Conservation (phyloP, 2,329 filamentous ascomycete genomes). For the Pyrenophora graminea region DNA sequence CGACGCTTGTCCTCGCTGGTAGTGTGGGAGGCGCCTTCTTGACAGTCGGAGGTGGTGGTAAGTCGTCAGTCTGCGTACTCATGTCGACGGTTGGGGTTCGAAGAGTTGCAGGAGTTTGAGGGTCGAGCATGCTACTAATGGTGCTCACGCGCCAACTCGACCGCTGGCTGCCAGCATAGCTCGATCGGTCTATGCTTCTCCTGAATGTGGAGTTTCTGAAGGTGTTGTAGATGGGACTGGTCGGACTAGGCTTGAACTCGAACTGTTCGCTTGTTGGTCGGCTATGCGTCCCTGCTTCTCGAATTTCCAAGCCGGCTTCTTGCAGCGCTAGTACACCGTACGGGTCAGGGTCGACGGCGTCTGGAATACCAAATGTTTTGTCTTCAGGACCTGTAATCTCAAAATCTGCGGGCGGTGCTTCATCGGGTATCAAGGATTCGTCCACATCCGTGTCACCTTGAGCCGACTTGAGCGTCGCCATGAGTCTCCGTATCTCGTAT, state of each 20-base stretch:
- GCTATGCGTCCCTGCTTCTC: slow-evolving; percentile 79
- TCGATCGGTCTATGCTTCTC: slow-evolving; percentile 72
- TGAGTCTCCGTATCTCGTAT: slow-evolving; percentile 62
- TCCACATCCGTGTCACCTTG: slow-evolving; percentile 82
- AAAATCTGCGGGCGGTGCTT: slow-evolving; percentile 77
- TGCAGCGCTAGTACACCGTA: slow-evolving; percentile 91
- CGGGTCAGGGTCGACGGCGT: slow-evolving; percentile 82
- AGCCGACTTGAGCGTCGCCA: slow-evolving; percentile 84
- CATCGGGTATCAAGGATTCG: slow-evolving; percentile 65
- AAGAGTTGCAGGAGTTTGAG: slow-evolving; percentile 60
- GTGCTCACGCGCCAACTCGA: slow-evolving; percentile 75
- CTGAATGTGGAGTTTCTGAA: slow-evolving; percentile 63
- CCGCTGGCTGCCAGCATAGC: slow-evolving; percentile 58
- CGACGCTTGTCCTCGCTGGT: slow-evolving; percentile 26
- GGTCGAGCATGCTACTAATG: slow-evolving; percentile 62
- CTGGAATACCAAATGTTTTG: slow-evolving; percentile 75
- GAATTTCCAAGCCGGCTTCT: slow-evolving; percentile 84
- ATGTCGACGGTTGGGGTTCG: slow-evolving; percentile 62
- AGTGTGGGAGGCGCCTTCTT: slow-evolving; percentile 29
- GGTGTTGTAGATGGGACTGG: slow-evolving; percentile 69
- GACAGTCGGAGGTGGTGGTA: slow-evolving; percentile 24
- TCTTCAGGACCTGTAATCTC: slow-evolving; percentile 55
- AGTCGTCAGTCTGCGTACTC: slow-evolving; percentile 25
- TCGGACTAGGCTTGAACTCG: slow-evolving; percentile 76
- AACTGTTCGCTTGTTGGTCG: slow-evolving; percentile 79